Conservation (phyloP, 495 filamentous ascomycete genomes). For the Diplogelasinospora grovesii region DNA sequence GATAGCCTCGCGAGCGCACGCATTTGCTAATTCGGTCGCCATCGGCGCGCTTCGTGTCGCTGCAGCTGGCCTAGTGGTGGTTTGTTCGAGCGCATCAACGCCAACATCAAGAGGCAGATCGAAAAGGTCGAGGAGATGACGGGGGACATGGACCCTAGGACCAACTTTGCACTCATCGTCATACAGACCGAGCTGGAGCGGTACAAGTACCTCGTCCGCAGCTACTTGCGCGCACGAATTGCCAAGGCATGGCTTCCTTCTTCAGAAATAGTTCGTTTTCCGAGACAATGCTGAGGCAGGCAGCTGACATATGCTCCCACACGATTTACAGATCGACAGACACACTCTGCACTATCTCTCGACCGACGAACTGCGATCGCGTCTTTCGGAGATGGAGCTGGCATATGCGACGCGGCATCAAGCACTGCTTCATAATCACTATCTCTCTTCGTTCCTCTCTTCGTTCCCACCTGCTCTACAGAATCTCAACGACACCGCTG, state of each 20-base stretch:
- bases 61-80: slow-evolving; percentile 45
- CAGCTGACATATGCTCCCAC: too few species aligned
- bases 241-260: slow-evolving; percentile 59
- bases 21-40: slow-evolving; percentile 10
- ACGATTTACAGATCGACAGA: slow-evolving; percentile 52
- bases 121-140: slow-evolving; percentile 70
- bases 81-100: slow-evolving; percentile 66
- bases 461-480: slow-evolving; percentile 71
- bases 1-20: neutral
- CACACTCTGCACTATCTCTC: slow-evolving; percentile 58
- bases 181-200: slow-evolving; percentile 94
- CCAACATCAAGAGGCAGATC: slow-evolving; percentile 61
- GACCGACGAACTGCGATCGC: slow-evolving; percentile 33
- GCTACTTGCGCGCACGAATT: slow-evolving; percentile 76
- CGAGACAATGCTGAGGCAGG: too few species aligned
- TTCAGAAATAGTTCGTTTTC: slow-evolving; percentile 6
- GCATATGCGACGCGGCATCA: slow-evolving; percentile 78
- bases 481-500: slow-evolving; percentile 81
- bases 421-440: slow-evolving; percentile 73
- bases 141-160: slow-evolving; percentile 72
- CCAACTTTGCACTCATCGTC: slow-evolving; percentile 88
- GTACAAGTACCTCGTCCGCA: slow-evolving; percentile 82
- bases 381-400: slow-evolving; percentile 66
- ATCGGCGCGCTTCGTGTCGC: too few species aligned
- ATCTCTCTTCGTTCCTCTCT: slow-evolving; percentile 68